A percentile compares a stretch with the other conserved stretches of the same genome.
These are phyloP conservation scores for Aethionema arabicum DNA, from an alignment of 345 rosid genomes.

Conservation along the genomic window DNA sequence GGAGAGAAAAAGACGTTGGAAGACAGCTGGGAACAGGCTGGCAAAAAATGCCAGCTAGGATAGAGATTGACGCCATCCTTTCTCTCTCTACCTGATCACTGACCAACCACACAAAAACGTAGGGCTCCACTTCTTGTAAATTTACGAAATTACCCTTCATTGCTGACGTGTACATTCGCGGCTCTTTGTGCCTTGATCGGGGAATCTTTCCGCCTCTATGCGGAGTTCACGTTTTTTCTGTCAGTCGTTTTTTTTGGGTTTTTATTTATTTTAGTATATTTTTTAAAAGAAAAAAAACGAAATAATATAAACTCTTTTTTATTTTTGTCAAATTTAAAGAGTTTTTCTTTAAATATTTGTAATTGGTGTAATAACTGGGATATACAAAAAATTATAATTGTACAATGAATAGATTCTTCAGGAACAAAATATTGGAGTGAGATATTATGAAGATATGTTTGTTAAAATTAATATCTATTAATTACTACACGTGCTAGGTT, in stretches of 20 bases:
- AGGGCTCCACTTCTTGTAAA: conserved; percentile 23
- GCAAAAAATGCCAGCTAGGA: conserved; percentile 44
- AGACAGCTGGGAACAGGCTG: conserved; percentile 62
- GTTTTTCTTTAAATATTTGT: no score
- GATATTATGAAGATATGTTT: no score
- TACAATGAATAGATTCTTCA: no score
- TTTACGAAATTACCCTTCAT: conserved; percentile 12
- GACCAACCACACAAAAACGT: conserved; percentile 37
- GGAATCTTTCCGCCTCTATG: conserved; percentile 34
- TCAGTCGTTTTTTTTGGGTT: conserved; percentile 17
- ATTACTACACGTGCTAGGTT: no score
- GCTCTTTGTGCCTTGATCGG: conserved; percentile 23
- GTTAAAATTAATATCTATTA: no score
- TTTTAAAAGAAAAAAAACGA: neutral
- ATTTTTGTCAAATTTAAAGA: no score
- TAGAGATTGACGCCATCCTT: conserved; percentile 35
- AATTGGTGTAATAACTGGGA: no score
- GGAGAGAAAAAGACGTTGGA: conserved; percentile 32
- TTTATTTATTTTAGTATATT: neutral
- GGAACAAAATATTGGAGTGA: no score
- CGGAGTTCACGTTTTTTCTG: conserved; percentile 37
- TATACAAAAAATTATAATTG: no score
- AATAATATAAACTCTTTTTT: no score
- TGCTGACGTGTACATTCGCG: conserved; percentile 29
- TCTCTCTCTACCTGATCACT: conserved; percentile 30